These are phyloP conservation scores for Candida yuanshanica DNA, from an alignment of 805 yeast species.

Conservation along the genomic window DNA sequence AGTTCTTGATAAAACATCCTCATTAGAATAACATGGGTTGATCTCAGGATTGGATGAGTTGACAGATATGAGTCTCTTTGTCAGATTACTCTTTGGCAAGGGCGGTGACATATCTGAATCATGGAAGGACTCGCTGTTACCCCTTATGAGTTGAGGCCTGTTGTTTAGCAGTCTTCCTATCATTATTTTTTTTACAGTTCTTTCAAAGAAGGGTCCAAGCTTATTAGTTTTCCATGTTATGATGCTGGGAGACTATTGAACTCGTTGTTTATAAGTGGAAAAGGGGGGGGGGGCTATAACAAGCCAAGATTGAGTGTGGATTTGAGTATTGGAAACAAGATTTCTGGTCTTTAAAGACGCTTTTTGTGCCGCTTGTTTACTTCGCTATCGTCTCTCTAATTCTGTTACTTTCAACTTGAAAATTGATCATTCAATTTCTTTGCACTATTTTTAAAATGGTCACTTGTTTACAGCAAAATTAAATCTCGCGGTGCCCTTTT, in stretches of 20 bases:
- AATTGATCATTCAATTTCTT: no score
- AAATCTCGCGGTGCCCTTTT: no score
- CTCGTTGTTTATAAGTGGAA: background rate
- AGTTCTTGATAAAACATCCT: slow-evolving; percentile 23
- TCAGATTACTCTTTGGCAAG: slow-evolving; percentile 1
- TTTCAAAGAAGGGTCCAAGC: background rate
- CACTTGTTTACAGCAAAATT: no score
- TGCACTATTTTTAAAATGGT: no score
- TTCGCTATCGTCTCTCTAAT: no score
- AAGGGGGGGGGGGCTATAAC: no score
- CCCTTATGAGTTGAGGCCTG: background rate
- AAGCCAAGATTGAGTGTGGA: no score
- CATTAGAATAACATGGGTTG: slow-evolving; percentile 11
- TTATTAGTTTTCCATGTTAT: background rate
- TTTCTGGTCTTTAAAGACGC: no score
- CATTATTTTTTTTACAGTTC: background rate
- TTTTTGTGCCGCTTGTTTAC: no score
- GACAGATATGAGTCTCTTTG: background rate
- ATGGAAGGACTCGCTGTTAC: background rate
- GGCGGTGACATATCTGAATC: background rate
- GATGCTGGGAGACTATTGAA: background rate
- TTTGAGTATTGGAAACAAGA: no score
- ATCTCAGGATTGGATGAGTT: background rate
- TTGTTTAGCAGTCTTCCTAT: slow-evolving; percentile 2
- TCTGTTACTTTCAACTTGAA: no score